Conservation (phyloP, 805 yeast genomes). For the Barnettozyma californica region DNA sequence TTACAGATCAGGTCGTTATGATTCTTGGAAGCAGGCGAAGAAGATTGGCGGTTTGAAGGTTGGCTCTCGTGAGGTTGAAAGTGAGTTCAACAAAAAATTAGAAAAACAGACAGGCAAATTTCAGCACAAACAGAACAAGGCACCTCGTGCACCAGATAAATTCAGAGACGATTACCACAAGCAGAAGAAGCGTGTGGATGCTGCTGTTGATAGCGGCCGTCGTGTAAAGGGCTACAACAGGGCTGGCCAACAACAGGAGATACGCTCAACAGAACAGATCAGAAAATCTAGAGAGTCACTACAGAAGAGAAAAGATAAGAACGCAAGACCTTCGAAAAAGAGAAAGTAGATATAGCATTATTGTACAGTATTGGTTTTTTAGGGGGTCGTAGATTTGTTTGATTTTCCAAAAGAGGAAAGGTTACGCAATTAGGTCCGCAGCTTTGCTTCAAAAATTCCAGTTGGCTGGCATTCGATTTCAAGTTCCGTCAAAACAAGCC, state of each 20-base stretch:
- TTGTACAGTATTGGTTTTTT: neutral
- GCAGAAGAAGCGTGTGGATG: slow-evolving; percentile 77
- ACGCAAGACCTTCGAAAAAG: slow-evolving; percentile 66
- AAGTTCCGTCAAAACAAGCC: neutral
- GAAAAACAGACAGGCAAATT: slow-evolving; percentile 42
- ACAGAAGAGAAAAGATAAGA: slow-evolving; percentile 77
- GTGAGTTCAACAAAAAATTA: slow-evolving; percentile 24
- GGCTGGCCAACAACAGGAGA: slow-evolving; percentile 41
- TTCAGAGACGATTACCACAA: slow-evolving; percentile 78
- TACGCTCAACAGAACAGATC: slow-evolving; percentile 67
- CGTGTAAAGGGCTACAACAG: slow-evolving; percentile 54
- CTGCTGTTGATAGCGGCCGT: slow-evolving; percentile 73
- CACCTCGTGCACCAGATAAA: slow-evolving; percentile 91
- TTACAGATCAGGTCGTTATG: slow-evolving; percentile 85
- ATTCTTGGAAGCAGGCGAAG: slow-evolving; percentile 81
- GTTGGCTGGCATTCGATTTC: neutral
- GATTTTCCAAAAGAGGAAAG: neutral
- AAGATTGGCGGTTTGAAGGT: slow-evolving; percentile 46
- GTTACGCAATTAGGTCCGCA: neutral
- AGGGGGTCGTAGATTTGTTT: neutral
- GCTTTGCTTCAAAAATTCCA: neutral
- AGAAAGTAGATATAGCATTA: slow-evolving; percentile 18
- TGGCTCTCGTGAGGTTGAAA: slow-evolving; percentile 46
- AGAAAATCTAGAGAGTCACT: slow-evolving; percentile 65
- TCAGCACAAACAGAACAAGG: slow-evolving; percentile 66